phyloP scores from a whole-genome alignment of 2,329 filamentous ascomycete genomes.

The Claviceps sorghi region DNA sequence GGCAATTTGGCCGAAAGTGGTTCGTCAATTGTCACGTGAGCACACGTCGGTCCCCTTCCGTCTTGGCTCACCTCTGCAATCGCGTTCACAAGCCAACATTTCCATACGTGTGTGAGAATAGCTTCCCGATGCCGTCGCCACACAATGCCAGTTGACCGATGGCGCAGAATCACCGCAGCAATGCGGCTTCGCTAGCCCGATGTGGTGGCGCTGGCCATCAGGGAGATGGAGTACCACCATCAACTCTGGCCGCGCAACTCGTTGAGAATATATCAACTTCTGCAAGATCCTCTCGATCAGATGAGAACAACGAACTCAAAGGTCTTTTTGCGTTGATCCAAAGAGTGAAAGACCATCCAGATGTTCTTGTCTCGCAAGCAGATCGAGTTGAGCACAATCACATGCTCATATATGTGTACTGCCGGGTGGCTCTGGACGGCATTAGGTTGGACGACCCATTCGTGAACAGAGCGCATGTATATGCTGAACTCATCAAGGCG shows the following conservation, averaged over 20 bases:
- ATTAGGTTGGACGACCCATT: slow-evolving; percentile 56
- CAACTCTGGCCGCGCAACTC: slow-evolving; percentile 76
- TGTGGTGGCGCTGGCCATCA: slow-evolving; percentile 8
- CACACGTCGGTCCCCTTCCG: neutral
- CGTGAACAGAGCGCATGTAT: slow-evolving; percentile 37
- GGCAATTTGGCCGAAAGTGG: neutral
- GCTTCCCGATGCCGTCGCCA: neutral
- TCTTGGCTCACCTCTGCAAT: neutral
- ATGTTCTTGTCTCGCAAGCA: slow-evolving; percentile 42
- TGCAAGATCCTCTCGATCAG: slow-evolving; percentile 43
- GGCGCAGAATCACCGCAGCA: slow-evolving; percentile 13
- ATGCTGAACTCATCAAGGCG: slow-evolving; percentile 52
- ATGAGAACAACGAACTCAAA: slow-evolving; percentile 60
- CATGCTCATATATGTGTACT: slow-evolving; percentile 71
- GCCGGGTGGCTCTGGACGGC: slow-evolving; percentile 61
- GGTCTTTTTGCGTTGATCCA: slow-evolving; percentile 48
- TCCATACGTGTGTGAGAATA: neutral
- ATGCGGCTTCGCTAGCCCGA: slow-evolving; percentile 8
- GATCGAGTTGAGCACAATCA: slow-evolving; percentile 65
- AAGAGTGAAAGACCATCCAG: slow-evolving; percentile 35
- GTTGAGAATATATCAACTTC: slow-evolving; percentile 64
- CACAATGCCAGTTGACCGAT: slow-evolving; percentile 17
- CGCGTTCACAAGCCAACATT: slow-evolving; percentile 1
- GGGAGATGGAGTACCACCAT: slow-evolving; percentile 40
- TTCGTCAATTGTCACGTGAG: slow-evolving; percentile 4